Percentiles rank a stretch among this genome's conserved stretches.
Evolutionary conservation across 2,329 filamentous ascomycete genomes (phyloP).

Genomic region (Penicillium crustosum): DNA sequence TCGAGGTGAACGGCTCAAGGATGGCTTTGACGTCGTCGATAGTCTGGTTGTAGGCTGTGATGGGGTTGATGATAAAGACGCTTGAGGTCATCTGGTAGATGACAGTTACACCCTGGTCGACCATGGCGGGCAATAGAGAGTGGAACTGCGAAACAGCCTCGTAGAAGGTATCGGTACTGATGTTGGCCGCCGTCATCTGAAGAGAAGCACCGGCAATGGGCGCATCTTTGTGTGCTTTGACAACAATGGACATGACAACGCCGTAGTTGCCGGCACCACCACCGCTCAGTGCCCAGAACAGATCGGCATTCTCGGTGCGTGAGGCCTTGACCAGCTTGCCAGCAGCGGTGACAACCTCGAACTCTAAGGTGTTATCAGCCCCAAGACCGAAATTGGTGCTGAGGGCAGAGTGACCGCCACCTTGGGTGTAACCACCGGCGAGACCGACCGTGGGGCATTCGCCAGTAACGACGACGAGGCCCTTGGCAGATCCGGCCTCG

Average conservation of each 20-base stretch:
- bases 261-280: conserved; percentile 57
- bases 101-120: conserved; percentile 52
- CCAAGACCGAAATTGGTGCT: conserved; percentile 57
- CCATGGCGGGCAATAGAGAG: conserved; percentile 51
- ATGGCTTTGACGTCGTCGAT: conserved; percentile 46
- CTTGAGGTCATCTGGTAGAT: conserved; percentile 54
- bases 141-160: conserved; percentile 52
- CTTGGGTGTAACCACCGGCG: conserved; percentile 61
- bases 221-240: conserved; percentile 51
- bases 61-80: conserved; percentile 48
- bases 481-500: conserved; percentile 45
- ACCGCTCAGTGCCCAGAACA: conserved; percentile 25
- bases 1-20: conserved; percentile 46
- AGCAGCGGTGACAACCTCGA: conserved; percentile 54
- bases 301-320: conserved; percentile 15
- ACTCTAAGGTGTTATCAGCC: conserved; percentile 60
- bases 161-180: conserved; percentile 52
- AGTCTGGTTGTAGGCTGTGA: conserved; percentile 52
- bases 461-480: conserved; percentile 56
- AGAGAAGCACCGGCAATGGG: conserved; percentile 48
- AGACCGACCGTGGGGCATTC: conserved; percentile 57
- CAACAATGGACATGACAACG: conserved; percentile 57
- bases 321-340: conserved; percentile 19
- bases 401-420: conserved; percentile 60
- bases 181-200: conserved; percentile 38